phyloP scores from a whole-genome alignment of 169 alveolate species.

The Plasmodium inui region DNA sequence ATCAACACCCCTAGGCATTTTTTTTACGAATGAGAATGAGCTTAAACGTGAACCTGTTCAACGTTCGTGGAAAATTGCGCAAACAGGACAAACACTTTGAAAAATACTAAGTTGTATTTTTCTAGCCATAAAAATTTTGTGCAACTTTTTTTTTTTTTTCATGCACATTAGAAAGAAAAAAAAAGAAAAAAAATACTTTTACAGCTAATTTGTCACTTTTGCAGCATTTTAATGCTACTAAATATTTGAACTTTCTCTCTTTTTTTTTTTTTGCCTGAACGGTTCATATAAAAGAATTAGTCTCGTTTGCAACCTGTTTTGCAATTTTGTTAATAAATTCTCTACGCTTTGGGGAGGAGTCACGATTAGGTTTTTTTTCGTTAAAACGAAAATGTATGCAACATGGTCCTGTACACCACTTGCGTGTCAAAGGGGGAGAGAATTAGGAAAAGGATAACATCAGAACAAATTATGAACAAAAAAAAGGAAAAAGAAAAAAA shows the following conservation, averaged over 20 bases:
- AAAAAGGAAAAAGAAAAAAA: not conserved
- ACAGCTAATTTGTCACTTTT: not conserved
- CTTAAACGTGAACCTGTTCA: not conserved
- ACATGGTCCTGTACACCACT: not conserved
- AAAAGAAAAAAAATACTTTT: not conserved
- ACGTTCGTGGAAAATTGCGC: not conserved
- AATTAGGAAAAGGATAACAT: not conserved
- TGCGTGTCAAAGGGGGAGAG: not conserved
- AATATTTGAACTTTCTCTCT: not conserved
- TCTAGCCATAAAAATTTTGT: not conserved
- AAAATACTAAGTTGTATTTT: not conserved
- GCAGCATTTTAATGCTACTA: not conserved
- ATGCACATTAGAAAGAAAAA: not conserved
- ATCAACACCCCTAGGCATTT: not conserved
- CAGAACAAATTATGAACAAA: not conserved
- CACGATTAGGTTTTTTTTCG: not conserved
- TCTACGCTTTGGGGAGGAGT: not conserved
- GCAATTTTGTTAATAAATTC: not conserved
- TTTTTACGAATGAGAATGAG: not conserved
- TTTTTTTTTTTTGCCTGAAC: slow-evolving; percentile 10
- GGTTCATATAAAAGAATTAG: slow-evolving; percentile 2
- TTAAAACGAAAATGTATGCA: not conserved
- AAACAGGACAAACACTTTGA: not conserved
- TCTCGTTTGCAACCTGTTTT: not conserved
- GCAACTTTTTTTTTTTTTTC: not conserved